Base-by-base conservation (phyloP, 352 stramenopile species). In the Pythium aristosporum region DNA sequence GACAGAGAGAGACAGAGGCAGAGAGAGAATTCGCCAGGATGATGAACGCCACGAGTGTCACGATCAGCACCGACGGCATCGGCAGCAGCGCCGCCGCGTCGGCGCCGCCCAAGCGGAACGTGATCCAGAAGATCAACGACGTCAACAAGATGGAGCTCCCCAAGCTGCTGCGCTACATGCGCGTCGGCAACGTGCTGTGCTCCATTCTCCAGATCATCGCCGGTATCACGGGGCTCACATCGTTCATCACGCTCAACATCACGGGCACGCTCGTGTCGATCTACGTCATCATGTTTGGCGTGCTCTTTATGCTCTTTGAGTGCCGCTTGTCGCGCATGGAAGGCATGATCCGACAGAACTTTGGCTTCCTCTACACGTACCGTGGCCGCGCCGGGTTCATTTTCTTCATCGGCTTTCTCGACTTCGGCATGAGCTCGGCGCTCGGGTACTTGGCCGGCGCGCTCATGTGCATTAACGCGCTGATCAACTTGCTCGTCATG, bases 91-190 rank as follows among this genome's bases (percentile, higher is more conserved):
- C 85, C 72, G 55, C 69, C 32, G 67, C 85, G 42, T 47, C 68
- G 48, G 71, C 72, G 23, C 60, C 78, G 54, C 76, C 82, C 23
- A 92, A 90, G 73, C 74, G 76, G 53, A 89, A 72, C 65, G 79
- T 94, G 47, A 80, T 90, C 46, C 73, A 92, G 69, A 83, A 89
- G 63, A 84, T 94, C 66, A 91, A 92, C 68, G 82, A 94, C 57
- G 83, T 95, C 20, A 95, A 95, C 78, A 92, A 91, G 67, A 95
- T 95, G 82, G 86, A 93, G 62, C 75, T 93, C n/a, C 86, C 86
- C 32, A 95, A 93, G 74, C 72, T 95, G 28, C 72, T 95, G 52
- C 82, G 86, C 62, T 91, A 91, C 74, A 95, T 95, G 86, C 86
- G 86, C 15, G 57, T 95, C 47, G 74, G 82, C 61, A 95, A 95